phyloP scores from a whole-genome alignment of 352 stramenopile genomes.

The Stramenopiles sp. region DNA sequence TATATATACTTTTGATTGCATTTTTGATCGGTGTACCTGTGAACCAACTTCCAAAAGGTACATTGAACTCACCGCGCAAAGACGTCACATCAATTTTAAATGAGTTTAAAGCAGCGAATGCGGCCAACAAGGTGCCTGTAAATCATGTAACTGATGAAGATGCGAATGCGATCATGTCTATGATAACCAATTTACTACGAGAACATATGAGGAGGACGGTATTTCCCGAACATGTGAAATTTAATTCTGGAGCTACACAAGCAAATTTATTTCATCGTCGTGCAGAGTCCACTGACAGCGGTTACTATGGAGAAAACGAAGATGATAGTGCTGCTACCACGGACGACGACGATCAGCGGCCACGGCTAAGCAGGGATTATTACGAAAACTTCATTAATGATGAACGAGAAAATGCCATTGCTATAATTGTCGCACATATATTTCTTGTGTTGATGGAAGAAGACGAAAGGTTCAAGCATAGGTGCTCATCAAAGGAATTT shows the following conservation, averaged over 20 bases:
- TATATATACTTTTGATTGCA: neutral
- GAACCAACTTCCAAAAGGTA: neutral
- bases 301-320: neutral
- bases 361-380: neutral
- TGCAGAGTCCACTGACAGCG: neutral
- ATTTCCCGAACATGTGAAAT: neutral
- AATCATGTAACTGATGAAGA: neutral
- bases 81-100: neutral
- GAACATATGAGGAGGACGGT: neutral
- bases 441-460: neutral
- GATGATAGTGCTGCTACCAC: neutral
- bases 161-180: neutral
- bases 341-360: neutral
- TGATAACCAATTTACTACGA: neutral
- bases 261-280: neutral
- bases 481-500: neutral
- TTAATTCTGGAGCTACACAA: neutral
- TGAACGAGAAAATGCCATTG: neutral
- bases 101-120: neutral
- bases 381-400: neutral
- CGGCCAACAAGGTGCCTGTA: neutral
- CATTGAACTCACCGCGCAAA: neutral
- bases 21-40: neutral
- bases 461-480: neutral
- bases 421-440: neutral